Evolutionary conservation across 2,329 filamentous ascomycete genomes (phyloP), one percentile per base, ranked within the genome.

Genomic region (Cladosporium phlei): DNA sequence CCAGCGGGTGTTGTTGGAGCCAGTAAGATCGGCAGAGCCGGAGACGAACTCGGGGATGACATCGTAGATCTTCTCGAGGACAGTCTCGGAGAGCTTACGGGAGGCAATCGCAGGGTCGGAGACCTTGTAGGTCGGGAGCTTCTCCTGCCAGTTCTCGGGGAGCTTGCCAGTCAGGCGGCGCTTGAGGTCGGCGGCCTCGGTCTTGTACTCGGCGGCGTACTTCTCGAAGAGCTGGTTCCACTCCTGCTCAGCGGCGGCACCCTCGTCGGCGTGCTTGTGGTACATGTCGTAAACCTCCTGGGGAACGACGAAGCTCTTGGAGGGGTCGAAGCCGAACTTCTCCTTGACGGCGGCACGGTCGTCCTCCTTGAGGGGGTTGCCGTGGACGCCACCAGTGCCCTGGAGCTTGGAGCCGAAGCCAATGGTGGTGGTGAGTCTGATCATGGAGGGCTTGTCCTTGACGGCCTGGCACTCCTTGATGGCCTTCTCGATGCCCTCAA

Each of bases 1-100:
- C 89, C 90, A 96, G 69, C 90, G 84, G 59, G 93, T 98, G 77
- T 97, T 85, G 82, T 98, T 98, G 68, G 93, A 97, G 66, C 88
- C 88, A 68, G 93, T 98, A 78, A 98, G 72, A 79, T 98, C 93
- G 61, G 93, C 93, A 56, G 93, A 98, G 62, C 93, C 93, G 68
- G 91, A 95, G 52, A 98, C 72, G 49, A 98, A 83, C 73, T 97
- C 93, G 57, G 93, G 93, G 46, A 98, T 67, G 56, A 76, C 80
- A 42, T 78, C 72, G 76, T 95, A 82, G 63, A 98, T 84, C 71
- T 90, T 91, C 75, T 85, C 78, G 56, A 98, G 82, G 49, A 97
- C 90, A 51, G 80, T 85, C 80, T 98, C 91, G 56, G 91, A 97
- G 50, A 97, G 85, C 79, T 97, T 98, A 68, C 93, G 85, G 59